A percentile compares a stretch with the other conserved stretches of the same genome.
These are phyloP conservation scores for Malus fusca DNA, from an alignment of 306 rosid genomes.

Conservation along the genomic window DNA sequence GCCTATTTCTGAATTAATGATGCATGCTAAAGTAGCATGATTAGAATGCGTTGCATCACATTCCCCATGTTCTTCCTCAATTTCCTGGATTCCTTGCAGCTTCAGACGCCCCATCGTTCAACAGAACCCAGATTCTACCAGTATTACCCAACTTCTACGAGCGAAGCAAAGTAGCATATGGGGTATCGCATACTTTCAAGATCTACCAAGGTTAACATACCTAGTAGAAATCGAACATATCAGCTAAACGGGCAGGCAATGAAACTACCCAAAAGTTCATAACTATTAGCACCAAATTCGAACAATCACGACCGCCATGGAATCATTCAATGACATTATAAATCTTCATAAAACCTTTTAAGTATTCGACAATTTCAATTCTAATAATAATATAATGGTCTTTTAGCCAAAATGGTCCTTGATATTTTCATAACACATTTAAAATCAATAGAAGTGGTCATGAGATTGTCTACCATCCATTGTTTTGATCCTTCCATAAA, in stretches of 20 bases:
- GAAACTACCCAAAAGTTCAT: background rate
- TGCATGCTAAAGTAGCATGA: slow-evolving; percentile 72
- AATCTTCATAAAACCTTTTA: background rate
- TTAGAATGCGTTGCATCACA: slow-evolving; percentile 45
- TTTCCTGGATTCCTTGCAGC: slow-evolving; percentile 69
- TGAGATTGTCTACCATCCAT: no score
- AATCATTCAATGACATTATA: background rate
- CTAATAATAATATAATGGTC: background rate
- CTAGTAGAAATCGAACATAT: background rate
- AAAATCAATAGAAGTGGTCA: no score
- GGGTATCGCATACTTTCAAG: slow-evolving; percentile 8
- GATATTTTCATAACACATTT: no score
- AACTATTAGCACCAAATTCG: background rate
- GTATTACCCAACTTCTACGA: background rate
- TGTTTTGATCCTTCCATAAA: no score
- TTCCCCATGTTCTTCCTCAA: slow-evolving; percentile 79
- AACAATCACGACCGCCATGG: background rate
- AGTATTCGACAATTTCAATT: background rate
- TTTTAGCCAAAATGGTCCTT: no score
- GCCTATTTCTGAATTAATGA: slow-evolving; percentile 88
- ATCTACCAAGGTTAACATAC: background rate
- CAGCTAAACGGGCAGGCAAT: no score
- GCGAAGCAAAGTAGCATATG: background rate
- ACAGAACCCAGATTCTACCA: slow-evolving; percentile 13
- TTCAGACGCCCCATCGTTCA: slow-evolving; percentile 59